Evolutionary conservation across 2,329 filamentous ascomycete genomes (phyloP), one percentile per base, ranked within the genome.

Genomic region (Colletotrichum sp.): DNA sequence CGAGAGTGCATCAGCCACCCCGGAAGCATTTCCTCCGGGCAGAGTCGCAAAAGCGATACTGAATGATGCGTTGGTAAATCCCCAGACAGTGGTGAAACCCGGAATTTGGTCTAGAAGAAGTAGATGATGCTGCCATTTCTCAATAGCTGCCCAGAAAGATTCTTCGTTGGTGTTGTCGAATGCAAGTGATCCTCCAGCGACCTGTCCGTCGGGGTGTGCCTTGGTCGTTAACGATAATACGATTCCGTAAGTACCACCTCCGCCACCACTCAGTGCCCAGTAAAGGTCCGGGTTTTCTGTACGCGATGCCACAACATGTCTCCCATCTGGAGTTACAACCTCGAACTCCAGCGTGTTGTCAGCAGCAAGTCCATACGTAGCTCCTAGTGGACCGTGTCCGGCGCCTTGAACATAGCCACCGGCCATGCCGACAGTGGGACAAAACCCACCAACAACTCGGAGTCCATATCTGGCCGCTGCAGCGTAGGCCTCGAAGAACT

Each of bases 361-460:
- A 0, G 89, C 89, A 5, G 79, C 88, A 9, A 92, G 81, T 4
- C 90, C 90, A 60, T 87, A 88, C 4, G 78, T 80, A 2, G 86
- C 86, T 10, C 79, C 81, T 1, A 92, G 81, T 1, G 85, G 80
- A 0, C 84, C 86, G 77, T 91, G 89, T 0, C 91, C 90, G n/a
- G 89, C 90, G 4, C 89, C 90, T 79, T 89, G 87, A 2, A 83
- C 86, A 76, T 89, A 92, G 2, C 90, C 90, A 13, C 90, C 90
- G 0, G 87, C 86, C 9, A 89, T 74, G 6, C 89, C 90, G 6
- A 91, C 89, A 1, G 85, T 88, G 2, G 86, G 82, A 76, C 86
- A 89, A 30, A 85, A 83, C 0, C 89, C 90, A 14, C 84, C 85
- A 1, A 91, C 84, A 3, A 89, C 82, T 4, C 84, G 81, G 2